Evolutionary conservation across 176 grass and related monocot species (phyloP), one percentile per base, ranked within the genome.

Genomic region (Musa beccarii): DNA sequence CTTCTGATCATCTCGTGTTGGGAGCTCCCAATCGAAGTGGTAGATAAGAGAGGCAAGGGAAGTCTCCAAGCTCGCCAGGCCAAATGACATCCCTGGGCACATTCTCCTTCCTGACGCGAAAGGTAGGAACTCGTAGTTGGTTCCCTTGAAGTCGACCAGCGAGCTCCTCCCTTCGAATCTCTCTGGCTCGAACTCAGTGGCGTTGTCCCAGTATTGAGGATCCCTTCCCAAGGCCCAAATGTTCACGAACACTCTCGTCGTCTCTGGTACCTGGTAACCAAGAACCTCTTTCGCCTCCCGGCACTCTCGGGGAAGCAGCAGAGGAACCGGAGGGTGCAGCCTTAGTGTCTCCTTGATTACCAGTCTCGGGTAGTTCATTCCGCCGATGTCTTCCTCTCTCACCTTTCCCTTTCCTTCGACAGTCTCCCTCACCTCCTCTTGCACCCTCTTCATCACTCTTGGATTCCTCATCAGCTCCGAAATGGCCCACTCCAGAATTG

Each of bases 181-280:
- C 77, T 87, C 85, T 9, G 85, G 85, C 64, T 11, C 54, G 72
- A 80, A 83, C 15, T 34, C 52, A 1, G 72, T 87, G 0, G 85
- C 70, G n/a, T 87, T 77, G 0, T 54, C 68, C 68, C 68, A 70
- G 0, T n/a, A 2, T 11, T 9, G 15, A 8, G 68, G 68, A 5
- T 70, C 68, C 28, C 68, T 50, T 1, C 43, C 68, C 7, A 70
- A 10, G 68, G 43, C 43, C 68, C 68, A 70, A 4, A 19, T 19
- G 8, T 70, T 70, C 13, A 70, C 68, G 16, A 70, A 17, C 29
- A 70, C 68, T 16, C 28, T 24, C 17, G 68, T 51, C 10, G 10
- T 9, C 9, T 15, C 68, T 19, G 34, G 68, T 10, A 70, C 20
- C 0, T n/a, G 68, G 68, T 70, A 20, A 43, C 43, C 68, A 8